phyloP scores from a whole-genome alignment of 805 yeast genomes.

The Candida manassasensis region DNA sequence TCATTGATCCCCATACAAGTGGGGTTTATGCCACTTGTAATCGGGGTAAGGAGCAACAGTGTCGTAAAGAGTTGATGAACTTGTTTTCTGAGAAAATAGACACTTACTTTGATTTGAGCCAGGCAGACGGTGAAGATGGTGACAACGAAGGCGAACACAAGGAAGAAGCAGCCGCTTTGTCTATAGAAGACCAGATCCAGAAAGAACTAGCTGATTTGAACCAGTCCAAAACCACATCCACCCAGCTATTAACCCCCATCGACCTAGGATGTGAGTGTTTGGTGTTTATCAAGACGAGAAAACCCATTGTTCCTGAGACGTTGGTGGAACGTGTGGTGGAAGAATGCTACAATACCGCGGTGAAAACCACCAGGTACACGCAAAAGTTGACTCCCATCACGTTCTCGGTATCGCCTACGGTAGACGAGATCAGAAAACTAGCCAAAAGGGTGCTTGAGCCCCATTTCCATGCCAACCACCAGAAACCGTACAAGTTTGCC shows the following conservation, averaged over 20 bases:
- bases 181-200: conserved; percentile 73
- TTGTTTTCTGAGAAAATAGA: conserved; percentile 44
- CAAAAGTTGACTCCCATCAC: conserved; percentile 81
- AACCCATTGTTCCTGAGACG: conserved; percentile 73
- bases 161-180: conserved; percentile 28
- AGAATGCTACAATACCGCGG: conserved; percentile 47
- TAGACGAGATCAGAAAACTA: conserved; percentile 61
- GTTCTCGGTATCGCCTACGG: conserved; percentile 64
- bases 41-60: conserved; percentile 71
- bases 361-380: conserved; percentile 64
- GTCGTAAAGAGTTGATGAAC: conserved; percentile 65
- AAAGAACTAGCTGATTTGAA: conserved; percentile 66
- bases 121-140: conserved; percentile 18
- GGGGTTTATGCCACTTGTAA: conserved; percentile 91
- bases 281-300: conserved; percentile 74
- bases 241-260: conserved; percentile 48
- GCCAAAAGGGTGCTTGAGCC: conserved; percentile 58
- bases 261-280: conserved; percentile 78
- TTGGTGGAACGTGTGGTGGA: conserved; percentile 63
- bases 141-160: conserved; percentile 26
- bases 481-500: conserved; percentile 57
- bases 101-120: conserved; percentile 25
- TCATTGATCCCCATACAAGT: conserved; percentile 76
- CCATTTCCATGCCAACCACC: conserved; percentile 54
- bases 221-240: conserved; percentile 38